Base-by-base conservation (phyloP, 139 green algal genomes). In the Picochlorum sp. region DNA sequence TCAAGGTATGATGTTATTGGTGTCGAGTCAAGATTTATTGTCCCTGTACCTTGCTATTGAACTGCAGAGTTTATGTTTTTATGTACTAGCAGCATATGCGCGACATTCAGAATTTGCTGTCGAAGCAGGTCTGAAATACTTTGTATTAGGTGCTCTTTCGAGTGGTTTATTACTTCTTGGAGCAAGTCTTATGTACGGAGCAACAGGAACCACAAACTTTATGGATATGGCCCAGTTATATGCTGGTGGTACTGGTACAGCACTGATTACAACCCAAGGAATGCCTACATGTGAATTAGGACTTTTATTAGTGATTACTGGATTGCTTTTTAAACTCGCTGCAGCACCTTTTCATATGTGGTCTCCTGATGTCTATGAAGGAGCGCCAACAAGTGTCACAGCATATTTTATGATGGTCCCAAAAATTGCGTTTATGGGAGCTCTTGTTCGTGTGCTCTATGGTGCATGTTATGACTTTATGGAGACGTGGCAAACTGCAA, bases 71-170 rank as follows among this genome's bases (percentile, higher is more conserved):
- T 75, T 86, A 62, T 86, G 74, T 63, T 80, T 85, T 73, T 86
- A 86, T 77, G 78, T 86, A 30, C 64, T 86, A 52, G 78, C 78
- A n/a, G 77, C 71, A 44, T 66, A 72, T 24, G 78, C 80, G 68
- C 61, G 77, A 73, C 72, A 82, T 65, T 86, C 80, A 34, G 77
- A 84, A 68, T 83, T 84, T 70, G 81, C 80, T 47, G 79, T 70
- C 56, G 80, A 86, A 76, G 80, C 80, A 26, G 77, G 80, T 47
- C 69, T 86, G 58, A 86, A 86, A 79, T 86, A 86, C 73, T 86
- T 86, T 75, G 45, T 86, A 51, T 57, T 86, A 62, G 77, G 80
- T 20, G 80, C 70, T 30, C 84, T 86, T 74, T 86, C 80, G 49
- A 84, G 77, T 23, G 80, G 80, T 54, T 57, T 86, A 59, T 58